These are phyloP conservation scores for Marasmius oreades DNA, from an alignment of 1,284 basidiomycete genomes.

Conservation along the genomic window DNA sequence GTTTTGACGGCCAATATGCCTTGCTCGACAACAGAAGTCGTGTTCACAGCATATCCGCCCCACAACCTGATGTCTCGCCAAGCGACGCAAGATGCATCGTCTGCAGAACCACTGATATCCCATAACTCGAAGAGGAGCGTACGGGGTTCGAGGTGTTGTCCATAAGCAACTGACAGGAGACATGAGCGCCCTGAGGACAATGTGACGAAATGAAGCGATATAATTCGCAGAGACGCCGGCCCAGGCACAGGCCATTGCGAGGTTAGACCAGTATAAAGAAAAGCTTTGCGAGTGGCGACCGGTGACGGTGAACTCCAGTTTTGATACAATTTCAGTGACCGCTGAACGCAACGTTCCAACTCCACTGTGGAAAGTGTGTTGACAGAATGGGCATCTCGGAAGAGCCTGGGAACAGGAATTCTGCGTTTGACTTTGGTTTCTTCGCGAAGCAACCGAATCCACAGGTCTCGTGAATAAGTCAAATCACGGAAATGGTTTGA, in stretches of 20 bases:
- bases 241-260: slow-evolving; percentile 15
- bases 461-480: slow-evolving; percentile 46
- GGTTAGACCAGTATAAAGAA: slow-evolving; percentile 21
- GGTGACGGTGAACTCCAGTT: slow-evolving; percentile 48
- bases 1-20: slow-evolving; percentile 38
- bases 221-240: slow-evolving; percentile 28
- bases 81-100: slow-evolving; percentile 33
- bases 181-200: slow-evolving; percentile 32
- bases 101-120: slow-evolving; percentile 32
- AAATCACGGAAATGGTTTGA: slow-evolving; percentile 38
- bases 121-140: slow-evolving; percentile 49
- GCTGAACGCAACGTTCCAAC: slow-evolving; percentile 38
- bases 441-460: slow-evolving; percentile 41
- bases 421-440: slow-evolving; percentile 35
- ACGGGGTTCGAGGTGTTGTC: slow-evolving; percentile 15
- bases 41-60: slow-evolving; percentile 39
- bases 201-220: slow-evolving; percentile 46
- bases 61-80: slow-evolving; percentile 29
- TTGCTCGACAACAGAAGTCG: slow-evolving; percentile 20
- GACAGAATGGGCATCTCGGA: slow-evolving; percentile 20
- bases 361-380: slow-evolving; percentile 33
- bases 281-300: slow-evolving; percentile 21
- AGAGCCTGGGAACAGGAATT: slow-evolving; percentile 46
- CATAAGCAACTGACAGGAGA: slow-evolving; percentile 41
- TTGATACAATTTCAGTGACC: slow-evolving; percentile 36